Base-by-base conservation (phyloP, 2,329 filamentous ascomycete species). In the Plenodomus tracheiphilus region DNA sequence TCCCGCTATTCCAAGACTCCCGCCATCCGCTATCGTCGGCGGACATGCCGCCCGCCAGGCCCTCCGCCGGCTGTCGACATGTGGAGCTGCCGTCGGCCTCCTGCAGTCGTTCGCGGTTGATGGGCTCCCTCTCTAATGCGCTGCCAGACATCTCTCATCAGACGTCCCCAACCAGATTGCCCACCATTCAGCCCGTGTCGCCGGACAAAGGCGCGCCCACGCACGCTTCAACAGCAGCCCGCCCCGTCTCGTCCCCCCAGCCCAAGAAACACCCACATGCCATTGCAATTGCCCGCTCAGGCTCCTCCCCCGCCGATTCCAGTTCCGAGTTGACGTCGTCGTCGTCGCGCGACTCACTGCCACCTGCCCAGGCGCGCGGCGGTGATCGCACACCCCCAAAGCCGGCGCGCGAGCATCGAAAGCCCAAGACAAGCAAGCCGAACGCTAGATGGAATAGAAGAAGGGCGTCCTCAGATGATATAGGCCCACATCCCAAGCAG, bases 391-490 rank as follows among this genome's bases (percentile, higher is more conserved):
- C 64, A 41, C 58, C 58, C 47, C 65, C 59, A 51, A 69, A 65
- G 55, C 62, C 59, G 43, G 46, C 58, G 49, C 64, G 62, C 41
- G 62, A 47, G 52, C 51, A 56, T 41, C 53, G 64, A 49, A 64
- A 63, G 51, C 56, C 55, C 50, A 68, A 68, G 58, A 34, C 61
- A 35, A 61, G 39, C 49, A 64, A 61, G 55, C 34, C 52, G 17
- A 55, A 45, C 19, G 40, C 51, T 59, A 47, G 48, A 70, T 71
- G 68, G 67, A 69, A 54, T 68, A 68, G 53, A 39, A 53, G 52
- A 41, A 51, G 52, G 37, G 58, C 45, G 16, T 65, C 62, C 35
- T 62, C 62, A 53, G 64, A 68, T 53, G 64, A 66, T 37, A 66
- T 56, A 56, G 53, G 54, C 54, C 54, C 57, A 36, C 56, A 63